phyloP scores from a whole-genome alignment of 2,329 filamentous ascomycete genomes.

The Rosellinia necatrix region DNA sequence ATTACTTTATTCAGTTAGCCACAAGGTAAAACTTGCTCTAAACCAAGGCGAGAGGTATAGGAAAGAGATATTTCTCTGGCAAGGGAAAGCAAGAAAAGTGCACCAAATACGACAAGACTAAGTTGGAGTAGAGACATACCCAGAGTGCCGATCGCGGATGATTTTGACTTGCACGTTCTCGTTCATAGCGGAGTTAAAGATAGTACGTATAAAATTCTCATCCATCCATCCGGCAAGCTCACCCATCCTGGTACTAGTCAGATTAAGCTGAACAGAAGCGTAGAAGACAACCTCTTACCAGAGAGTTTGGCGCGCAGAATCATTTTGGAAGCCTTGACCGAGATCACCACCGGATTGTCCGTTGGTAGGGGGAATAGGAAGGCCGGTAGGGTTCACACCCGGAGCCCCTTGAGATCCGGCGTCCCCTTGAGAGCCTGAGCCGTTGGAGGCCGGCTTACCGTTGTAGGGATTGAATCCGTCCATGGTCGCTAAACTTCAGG shows the following conservation, averaged over 20 bases:
- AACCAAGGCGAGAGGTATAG: neutral
- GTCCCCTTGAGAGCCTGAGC: constrained; percentile 45
- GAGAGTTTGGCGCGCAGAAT: constrained; percentile 60
- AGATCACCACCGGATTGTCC: constrained; percentile 44
- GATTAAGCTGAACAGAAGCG: neutral
- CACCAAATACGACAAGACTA: neutral
- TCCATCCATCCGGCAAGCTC: constrained; percentile 99
- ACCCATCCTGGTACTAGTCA: constrained; percentile 76
- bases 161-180: constrained; percentile 99
- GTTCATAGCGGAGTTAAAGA: constrained; percentile 86
- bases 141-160: constrained; percentile 98
- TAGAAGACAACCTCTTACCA: constrained; percentile 49
- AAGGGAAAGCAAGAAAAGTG: neutral
- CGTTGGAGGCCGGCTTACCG: constrained; percentile 44
- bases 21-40: neutral
- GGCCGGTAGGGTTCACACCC: constrained; percentile 35
- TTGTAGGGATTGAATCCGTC: constrained; percentile 44
- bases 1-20: constrained; percentile 62
- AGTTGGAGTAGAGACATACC: constrained; percentile 57
- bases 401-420: constrained; percentile 41
- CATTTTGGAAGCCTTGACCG: constrained; percentile 41
- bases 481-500: constrained; percentile 34
- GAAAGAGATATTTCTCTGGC: too few species aligned
- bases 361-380: constrained; percentile 41
- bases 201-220: constrained; percentile 95